Base-by-base conservation (phyloP, 2,329 filamentous ascomycete genomes). In the Stromatinia cepivora region DNA sequence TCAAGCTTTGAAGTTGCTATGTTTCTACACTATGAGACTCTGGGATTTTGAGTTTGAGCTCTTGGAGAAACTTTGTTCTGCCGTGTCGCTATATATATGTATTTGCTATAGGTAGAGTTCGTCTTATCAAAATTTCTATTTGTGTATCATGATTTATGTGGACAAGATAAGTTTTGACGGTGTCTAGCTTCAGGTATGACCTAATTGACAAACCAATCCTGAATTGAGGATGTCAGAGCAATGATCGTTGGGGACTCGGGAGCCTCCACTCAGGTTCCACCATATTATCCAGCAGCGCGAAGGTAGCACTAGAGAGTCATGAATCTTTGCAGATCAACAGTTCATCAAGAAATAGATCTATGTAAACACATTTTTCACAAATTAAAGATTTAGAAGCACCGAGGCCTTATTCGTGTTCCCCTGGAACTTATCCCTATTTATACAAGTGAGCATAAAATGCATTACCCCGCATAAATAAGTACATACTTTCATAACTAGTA, bases 311-410 rank as follows among this genome's bases (percentile, higher is more conserved):
- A 17, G 15, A 58, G n/a, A 42, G 56, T 25, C 36, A 58, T 57
- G 34, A 57, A 31, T 13, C 28, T 4, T 9, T 15, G 52, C 25
- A 57, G 31, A 57, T 57, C 54, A 36, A 36, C 34, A 20, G 22
- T 36, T 36, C 28, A n/a, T n/a, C 39, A 39, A 6, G 28, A 20
- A 13, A 53, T 17, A 53, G 52, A 53, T 53, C 15, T 53, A n/a
- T n/a, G n/a, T n/a, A n/a, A n/a, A n/a, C n/a, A n/a, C n/a, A 61
- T 28, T 62, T 31, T 62, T 8, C 6, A 59, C 57, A 45, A n/a
- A 62, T 62, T 62, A 10, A 48, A 62, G 58, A 62, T 62, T 62
- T 48, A 48, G 58, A 62, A n/a, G 58, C 58, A 62, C 58, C 58
- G 28, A 31, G 58, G 58, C 58, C 58, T n/a, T 62, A 48, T n/a